Percentiles rank a stretch among this genome's conserved stretches.
phyloP scores from a whole-genome alignment of 2,329 filamentous ascomycete species.

The Talaromyces amestolkiae region DNA sequence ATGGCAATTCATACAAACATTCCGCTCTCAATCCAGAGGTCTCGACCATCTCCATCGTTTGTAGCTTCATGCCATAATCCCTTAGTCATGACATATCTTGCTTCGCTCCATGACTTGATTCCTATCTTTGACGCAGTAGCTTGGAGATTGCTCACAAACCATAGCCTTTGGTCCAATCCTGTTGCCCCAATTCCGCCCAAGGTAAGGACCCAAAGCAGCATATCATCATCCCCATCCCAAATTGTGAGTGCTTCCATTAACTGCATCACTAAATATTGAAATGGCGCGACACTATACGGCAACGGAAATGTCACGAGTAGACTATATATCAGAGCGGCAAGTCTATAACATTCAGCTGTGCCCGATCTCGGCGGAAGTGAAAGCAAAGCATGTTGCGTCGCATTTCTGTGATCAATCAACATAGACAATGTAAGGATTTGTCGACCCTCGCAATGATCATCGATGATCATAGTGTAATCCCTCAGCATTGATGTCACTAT shows the following conservation, averaged over 20 bases:
- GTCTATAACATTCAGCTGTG: constrained; percentile 2
- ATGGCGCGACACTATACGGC: constrained; percentile 12
- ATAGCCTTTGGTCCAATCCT: not conserved
- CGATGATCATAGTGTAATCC: too few relatives aligned
- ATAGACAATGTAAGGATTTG: not conserved
- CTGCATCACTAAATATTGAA: not conserved
- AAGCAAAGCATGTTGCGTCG: constrained; percentile 10
- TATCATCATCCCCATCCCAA: constrained; percentile 1
- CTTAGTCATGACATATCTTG: not conserved
- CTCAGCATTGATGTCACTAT: too few relatives aligned
- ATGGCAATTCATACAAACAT: not conserved
- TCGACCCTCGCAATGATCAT: constrained; percentile 20
- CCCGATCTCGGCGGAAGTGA: not conserved
- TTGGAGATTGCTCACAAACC: constrained; percentile 11
- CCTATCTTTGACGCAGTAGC: not conserved
- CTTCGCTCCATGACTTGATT: not conserved
- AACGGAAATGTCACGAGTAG: constrained; percentile 5
- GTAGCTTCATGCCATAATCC: not conserved
- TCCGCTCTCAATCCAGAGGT: not conserved
- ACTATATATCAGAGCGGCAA: constrained; percentile 8
- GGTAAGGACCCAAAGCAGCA: not conserved
- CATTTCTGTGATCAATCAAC: constrained; percentile 8
- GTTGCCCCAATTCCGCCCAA: not conserved
- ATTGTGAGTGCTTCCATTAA: not conserved
- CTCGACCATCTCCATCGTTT: not conserved